Evolutionary conservation across 2,329 filamentous ascomycete species (phyloP).

Genomic region (Juglanconis sp.): DNA sequence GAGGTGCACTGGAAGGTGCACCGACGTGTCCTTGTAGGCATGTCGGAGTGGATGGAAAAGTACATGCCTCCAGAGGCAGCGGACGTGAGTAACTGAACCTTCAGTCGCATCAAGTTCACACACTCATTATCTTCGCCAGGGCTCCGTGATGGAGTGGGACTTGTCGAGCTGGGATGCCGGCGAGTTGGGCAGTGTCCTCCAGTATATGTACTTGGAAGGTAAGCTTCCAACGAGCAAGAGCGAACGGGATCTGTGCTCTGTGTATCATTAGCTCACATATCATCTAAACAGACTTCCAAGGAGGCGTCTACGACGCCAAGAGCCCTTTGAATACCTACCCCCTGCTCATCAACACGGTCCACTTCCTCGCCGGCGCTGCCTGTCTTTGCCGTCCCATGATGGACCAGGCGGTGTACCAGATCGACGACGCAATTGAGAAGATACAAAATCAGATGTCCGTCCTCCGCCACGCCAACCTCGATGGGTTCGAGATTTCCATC

Average conservation of each 20-base stretch:
- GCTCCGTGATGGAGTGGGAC: neutral
- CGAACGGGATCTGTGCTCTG: too few species aligned
- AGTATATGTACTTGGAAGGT: constrained; percentile 28
- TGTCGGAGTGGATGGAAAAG: constrained; percentile 14
- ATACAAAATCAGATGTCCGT: constrained; percentile 34
- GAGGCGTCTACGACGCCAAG: constrained; percentile 10
- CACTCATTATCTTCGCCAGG: constrained; percentile 5
- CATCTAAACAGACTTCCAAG: constrained; percentile 18
- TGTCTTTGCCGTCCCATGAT: constrained; percentile 25
- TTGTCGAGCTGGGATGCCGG: constrained; percentile 18
- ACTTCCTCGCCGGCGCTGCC: constrained; percentile 26
- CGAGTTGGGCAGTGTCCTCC: constrained; percentile 22
- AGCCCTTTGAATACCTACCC: constrained; percentile 19
- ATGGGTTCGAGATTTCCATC: constrained; percentile 22
- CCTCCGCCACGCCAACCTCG: constrained; percentile 17
- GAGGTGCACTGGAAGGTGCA: constrained; percentile 9
- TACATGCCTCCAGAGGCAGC: constrained; percentile 3
- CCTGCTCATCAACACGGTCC: constrained; percentile 22
- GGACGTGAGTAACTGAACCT: constrained; percentile 9
- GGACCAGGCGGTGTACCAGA: constrained; percentile 46
- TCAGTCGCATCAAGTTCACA: neutral
- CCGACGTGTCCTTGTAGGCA: constrained; percentile 8
- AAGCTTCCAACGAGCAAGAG: neutral
- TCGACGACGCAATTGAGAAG: constrained; percentile 49
- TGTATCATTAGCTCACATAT: neutral